Percentiles rank a stretch among this genome's conserved stretches.
These are phyloP conservation scores for Lyophyllum decastes DNA, from an alignment of 768 basidiomycete species.

Conservation along the genomic window DNA sequence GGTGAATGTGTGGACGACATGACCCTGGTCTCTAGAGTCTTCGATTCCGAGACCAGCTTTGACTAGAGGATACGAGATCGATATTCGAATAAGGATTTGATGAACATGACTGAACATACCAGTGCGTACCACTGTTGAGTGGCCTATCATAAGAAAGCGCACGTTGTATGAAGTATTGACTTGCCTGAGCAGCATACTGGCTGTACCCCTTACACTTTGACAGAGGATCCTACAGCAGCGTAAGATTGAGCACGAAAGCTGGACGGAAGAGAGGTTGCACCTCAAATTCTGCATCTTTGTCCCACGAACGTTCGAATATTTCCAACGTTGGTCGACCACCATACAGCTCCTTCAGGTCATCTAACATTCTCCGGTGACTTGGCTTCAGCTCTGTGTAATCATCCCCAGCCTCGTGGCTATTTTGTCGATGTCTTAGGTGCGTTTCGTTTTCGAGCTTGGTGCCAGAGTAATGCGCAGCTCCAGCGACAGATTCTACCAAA, in stretches of 20 bases:
- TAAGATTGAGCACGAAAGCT: neutral
- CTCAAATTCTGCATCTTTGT: constrained; percentile 56
- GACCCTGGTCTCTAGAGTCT: constrained; percentile 50
- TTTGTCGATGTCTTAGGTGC: constrained; percentile 35
- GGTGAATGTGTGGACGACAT: constrained; percentile 61
- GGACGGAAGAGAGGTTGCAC: constrained; percentile 24
- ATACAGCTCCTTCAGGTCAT: constrained; percentile 62
- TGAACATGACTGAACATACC: constrained; percentile 32
- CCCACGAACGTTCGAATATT: constrained; percentile 56
- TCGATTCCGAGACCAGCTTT: constrained; percentile 53
- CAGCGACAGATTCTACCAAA: constrained; percentile 57
- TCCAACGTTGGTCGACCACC: constrained; percentile 52
- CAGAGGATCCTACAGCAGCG: constrained; percentile 45
- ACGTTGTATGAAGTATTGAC: constrained; percentile 16
- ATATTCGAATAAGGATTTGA: neutral
- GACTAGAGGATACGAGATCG: constrained; percentile 36
- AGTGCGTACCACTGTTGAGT: constrained; percentile 49
- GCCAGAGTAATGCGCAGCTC: constrained; percentile 66
- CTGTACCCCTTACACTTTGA: constrained; percentile 48
- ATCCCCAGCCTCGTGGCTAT: constrained; percentile 33
- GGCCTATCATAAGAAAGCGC: neutral
- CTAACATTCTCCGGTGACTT: constrained; percentile 49
- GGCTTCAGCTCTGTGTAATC: constrained; percentile 38
- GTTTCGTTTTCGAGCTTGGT: constrained; percentile 39
- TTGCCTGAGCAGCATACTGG: constrained; percentile 56